phyloP scores from a whole-genome alignment of 768 basidiomycete species.

The Dendrothele bispora region DNA sequence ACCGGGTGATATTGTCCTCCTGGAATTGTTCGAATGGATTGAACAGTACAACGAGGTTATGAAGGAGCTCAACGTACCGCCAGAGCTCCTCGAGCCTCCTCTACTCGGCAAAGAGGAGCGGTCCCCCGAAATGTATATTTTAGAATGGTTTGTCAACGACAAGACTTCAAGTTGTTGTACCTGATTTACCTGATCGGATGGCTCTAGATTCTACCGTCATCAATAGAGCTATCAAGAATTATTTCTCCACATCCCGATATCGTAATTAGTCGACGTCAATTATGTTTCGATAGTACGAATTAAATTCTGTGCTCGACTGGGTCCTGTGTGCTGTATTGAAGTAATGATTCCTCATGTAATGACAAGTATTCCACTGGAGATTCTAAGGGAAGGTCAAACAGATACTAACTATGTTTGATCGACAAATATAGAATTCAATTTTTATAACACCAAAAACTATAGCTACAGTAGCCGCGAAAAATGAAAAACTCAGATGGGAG shows the following conservation, averaged over 20 bases:
- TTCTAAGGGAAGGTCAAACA: too few species aligned
- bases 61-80: constrained; percentile 87
- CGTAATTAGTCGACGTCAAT: constrained; percentile 38
- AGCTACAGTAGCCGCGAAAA: too few species aligned
- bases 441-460: too few species aligned
- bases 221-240: constrained; percentile 81
- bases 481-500: too few species aligned
- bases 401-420: too few species aligned
- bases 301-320: constrained; percentile 1
- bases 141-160: constrained; percentile 90
- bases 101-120: constrained; percentile 96
- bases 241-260: constrained; percentile 78
- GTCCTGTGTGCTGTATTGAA: too few species aligned
- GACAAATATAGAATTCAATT: too few species aligned
- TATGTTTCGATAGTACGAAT: constrained; percentile 3
- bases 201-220: constrained; percentile 85
- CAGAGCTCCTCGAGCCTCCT: constrained; percentile 82
- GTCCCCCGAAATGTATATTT: constrained; percentile 86
- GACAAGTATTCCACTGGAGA: too few species aligned
- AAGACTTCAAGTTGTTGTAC: constrained; percentile 80
- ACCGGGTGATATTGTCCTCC: constrained; percentile 85
- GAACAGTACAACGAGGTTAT: constrained; percentile 95
- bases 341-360: too few species aligned
- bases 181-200: constrained; percentile 35
- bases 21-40: constrained; percentile 88